A percentile compares a stretch with the other conserved stretches of the same genome.
These are phyloP conservation scores for Arthroderma uncinatum DNA, from an alignment of 2,329 filamentous ascomycete species.

Conservation along the genomic window DNA sequence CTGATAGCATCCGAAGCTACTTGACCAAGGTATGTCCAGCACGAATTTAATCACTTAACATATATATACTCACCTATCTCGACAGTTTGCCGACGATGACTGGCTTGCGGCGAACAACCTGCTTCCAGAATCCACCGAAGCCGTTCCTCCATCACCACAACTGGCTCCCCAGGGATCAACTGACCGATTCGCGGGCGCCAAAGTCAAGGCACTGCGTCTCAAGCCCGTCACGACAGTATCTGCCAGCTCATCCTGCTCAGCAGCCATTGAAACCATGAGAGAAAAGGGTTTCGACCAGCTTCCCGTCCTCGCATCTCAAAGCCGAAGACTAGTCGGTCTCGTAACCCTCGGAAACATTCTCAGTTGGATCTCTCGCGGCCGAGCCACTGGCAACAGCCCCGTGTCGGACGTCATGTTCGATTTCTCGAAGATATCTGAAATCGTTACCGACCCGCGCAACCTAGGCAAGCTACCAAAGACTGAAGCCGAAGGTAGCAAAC, in stretches of 20 bases:
- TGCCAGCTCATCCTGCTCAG: conserved; percentile 59
- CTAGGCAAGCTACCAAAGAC: conserved; percentile 28
- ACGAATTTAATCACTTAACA: not conserved
- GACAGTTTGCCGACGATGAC: conserved; percentile 84
- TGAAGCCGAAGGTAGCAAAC: conserved; percentile 22
- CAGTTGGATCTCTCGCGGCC: conserved; percentile 74
- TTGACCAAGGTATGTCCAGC: conserved; percentile 59
- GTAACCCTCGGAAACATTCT: conserved; percentile 92
- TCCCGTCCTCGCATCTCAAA: conserved; percentile 64
- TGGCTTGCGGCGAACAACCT: conserved; percentile 97
- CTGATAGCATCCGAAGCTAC: conserved; percentile 94
- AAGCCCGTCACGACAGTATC: conserved; percentile 87
- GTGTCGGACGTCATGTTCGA: conserved; percentile 94
- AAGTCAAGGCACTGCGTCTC: conserved; percentile 69
- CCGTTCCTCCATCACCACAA: conserved; percentile 23
- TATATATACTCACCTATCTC: not conserved
- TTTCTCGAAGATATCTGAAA: conserved; percentile 75
- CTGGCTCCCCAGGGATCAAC: conserved; percentile 31
- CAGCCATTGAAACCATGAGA: conserved; percentile 94
- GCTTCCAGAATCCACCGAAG: conserved; percentile 48
- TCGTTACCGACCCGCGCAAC: conserved; percentile 75
- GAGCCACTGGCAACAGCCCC: conserved; percentile 59
- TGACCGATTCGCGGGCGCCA: conserved; percentile 67
- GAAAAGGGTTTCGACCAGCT: conserved; percentile 98
- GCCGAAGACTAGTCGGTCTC: conserved; percentile 70